Evolutionary conservation across 176 grass and related monocot genomes (phyloP).

Genomic region (Oryza australiensis): DNA sequence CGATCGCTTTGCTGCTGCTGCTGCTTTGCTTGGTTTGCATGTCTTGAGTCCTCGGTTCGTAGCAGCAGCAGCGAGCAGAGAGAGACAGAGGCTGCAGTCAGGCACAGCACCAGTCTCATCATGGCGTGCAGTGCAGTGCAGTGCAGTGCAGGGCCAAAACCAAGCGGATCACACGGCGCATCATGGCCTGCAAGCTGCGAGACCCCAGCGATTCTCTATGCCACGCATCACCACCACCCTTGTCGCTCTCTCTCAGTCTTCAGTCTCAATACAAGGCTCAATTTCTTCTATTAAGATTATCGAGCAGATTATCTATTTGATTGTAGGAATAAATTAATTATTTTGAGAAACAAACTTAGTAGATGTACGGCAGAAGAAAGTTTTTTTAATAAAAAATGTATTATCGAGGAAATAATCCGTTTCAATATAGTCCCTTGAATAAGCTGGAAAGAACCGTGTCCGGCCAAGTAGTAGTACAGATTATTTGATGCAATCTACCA

Average conservation of each 20-base stretch:
- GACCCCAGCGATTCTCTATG: background rate
- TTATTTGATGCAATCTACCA: background rate
- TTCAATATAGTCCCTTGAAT: too few species aligned
- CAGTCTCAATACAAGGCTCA: too few species aligned
- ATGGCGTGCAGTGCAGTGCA: constrained; percentile 22
- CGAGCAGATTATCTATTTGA: too few species aligned
- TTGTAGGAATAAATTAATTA: too few species aligned
- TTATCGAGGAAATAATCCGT: too few species aligned
- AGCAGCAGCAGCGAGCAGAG: background rate
- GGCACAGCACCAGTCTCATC: constrained; percentile 13
- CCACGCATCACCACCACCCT: background rate
- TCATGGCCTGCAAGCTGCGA: constrained; percentile 29
- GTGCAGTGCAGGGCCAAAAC: constrained; percentile 6
- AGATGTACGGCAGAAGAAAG: too few species aligned
- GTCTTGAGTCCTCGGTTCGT: background rate
- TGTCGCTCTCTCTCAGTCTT: background rate
- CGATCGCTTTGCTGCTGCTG: background rate
- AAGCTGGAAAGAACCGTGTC: too few species aligned
- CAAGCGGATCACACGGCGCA: constrained; percentile 47
- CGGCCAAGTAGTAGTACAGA: too few species aligned
- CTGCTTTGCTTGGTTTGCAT: background rate
- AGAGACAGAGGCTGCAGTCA: background rate
- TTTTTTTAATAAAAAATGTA: too few species aligned
- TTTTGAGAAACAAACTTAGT: too few species aligned
- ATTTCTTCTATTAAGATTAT: too few species aligned